Conservation (phyloP, 805 yeast species). For the Teunomyces funiuensis region DNA sequence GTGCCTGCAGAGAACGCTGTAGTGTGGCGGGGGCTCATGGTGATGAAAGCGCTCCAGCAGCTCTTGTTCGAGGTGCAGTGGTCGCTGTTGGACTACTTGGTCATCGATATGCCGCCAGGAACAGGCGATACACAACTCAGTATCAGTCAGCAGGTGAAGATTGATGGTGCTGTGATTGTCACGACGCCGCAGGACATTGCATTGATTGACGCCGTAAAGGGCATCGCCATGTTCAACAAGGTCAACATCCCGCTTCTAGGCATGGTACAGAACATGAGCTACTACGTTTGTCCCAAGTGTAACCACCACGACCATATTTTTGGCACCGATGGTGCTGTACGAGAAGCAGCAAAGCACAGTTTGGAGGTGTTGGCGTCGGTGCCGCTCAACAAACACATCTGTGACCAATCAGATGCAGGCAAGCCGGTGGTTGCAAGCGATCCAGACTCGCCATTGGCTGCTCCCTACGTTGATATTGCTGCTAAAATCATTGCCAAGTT, state of each 20-base stretch:
- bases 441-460: slow-evolving; percentile 34
- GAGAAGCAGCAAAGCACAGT: slow-evolving; percentile 49
- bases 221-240: slow-evolving; percentile 73
- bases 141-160: slow-evolving; percentile 70
- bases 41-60: slow-evolving; percentile 84
- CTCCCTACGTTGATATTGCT: slow-evolving; percentile 53
- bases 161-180: slow-evolving; percentile 80
- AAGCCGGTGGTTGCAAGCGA: slow-evolving; percentile 55
- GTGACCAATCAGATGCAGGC: slow-evolving; percentile 62
- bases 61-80: slow-evolving; percentile 80
- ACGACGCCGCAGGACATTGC: slow-evolving; percentile 89
- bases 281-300: slow-evolving; percentile 74
- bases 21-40: slow-evolving; percentile 86
- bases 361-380: slow-evolving; percentile 61
- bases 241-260: slow-evolving; percentile 74
- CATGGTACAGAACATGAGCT: slow-evolving; percentile 81
- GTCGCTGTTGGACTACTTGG: slow-evolving; percentile 64
- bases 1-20: slow-evolving; percentile 65
- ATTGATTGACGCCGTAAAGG: slow-evolving; percentile 73
- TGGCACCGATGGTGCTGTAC: slow-evolving; percentile 60
- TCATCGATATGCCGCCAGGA: slow-evolving; percentile 88
- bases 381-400: slow-evolving; percentile 63
- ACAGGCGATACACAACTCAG: slow-evolving; percentile 88
- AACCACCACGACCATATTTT: slow-evolving; percentile 70
- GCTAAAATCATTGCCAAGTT: slow-evolving; percentile 21